phyloP scores from a whole-genome alignment of 345 rosid species.

The Eucalyptus regnans region DNA sequence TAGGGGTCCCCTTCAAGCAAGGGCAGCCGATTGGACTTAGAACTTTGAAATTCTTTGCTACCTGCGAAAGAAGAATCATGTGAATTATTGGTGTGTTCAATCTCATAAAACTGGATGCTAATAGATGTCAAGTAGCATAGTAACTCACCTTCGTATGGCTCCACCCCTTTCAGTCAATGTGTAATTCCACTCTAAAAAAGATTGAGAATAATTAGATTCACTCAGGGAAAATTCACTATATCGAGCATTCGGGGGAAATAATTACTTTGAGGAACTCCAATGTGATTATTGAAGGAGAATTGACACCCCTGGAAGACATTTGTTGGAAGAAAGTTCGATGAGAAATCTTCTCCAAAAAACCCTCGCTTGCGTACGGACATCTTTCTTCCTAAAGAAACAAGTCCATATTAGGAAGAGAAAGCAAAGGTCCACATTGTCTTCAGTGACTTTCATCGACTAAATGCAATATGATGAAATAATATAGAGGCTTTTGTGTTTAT shows the following conservation, averaged over 20 bases:
- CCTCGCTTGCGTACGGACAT: fast-evolving
- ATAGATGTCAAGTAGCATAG: neutral
- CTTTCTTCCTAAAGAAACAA: neutral
- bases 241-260: fast-evolving
- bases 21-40: neutral
- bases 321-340: fast-evolving
- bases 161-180: neutral
- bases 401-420: neutral
- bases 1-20: neutral
- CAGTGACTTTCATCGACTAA: neutral
- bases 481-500: neutral
- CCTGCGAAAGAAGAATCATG: no score
- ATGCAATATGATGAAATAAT: neutral
- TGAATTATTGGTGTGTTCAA: fast-evolving
- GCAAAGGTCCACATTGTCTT: neutral
- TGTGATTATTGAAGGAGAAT: neutral
- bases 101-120: neutral
- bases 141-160: neutral
- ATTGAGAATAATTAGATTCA: neutral
- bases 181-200: neutral
- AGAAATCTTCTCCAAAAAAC: no score
- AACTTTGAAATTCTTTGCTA: no score
- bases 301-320: fast-evolving
- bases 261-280: neutral
- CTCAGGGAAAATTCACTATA: fast-evolving